These are phyloP conservation scores for Tanacetum coccineum DNA, from an alignment of 129 eudicot species.

Conservation along the genomic window DNA sequence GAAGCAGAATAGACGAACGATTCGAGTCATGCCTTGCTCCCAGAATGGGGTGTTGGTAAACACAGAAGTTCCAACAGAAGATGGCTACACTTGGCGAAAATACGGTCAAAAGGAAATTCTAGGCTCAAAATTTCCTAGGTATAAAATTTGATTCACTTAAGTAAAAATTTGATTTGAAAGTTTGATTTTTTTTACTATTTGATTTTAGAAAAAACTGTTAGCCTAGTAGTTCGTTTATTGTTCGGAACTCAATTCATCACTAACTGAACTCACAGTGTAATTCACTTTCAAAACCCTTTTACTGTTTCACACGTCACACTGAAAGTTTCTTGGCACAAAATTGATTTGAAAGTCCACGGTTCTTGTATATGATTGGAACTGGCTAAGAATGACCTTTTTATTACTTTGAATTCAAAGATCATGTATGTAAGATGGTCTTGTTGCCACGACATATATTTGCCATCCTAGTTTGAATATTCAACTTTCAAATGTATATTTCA, in stretches of 20 bases:
- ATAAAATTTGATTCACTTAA: too few species aligned
- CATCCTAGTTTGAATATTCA: constrained; percentile 31
- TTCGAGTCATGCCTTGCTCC: constrained; percentile 62
- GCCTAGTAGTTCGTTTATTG: too few species aligned
- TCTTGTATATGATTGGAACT: constrained; percentile 26
- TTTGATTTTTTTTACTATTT: too few species aligned
- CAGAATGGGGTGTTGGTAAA: constrained; percentile 79
- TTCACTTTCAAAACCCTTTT: too few species aligned
- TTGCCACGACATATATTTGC: constrained; percentile 27
- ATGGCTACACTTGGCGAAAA: constrained; percentile 91
- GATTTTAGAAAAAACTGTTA: too few species aligned
- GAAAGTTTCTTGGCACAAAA: constrained; percentile 21
- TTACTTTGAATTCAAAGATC: constrained; percentile 35
- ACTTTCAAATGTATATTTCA: constrained; percentile 22
- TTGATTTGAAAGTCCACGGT: constrained; percentile 24
- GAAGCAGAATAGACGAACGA: constrained; percentile 36
- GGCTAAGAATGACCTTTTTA: constrained; percentile 18
- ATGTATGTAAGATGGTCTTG: constrained; percentile 24
- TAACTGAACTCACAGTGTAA: too few species aligned
- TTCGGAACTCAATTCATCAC: too few species aligned
- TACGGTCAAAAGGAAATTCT: constrained; percentile 94
- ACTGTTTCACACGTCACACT: constrained; percentile 9
- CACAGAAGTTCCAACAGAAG: constrained; percentile 86
- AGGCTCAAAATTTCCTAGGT: constrained; percentile 72
- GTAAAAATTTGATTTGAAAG: too few species aligned